Evolutionary conservation across 2,329 filamentous ascomycete genomes (phyloP), one percentile per base, ranked within the genome.

Genomic region (Helotiales sp.): DNA sequence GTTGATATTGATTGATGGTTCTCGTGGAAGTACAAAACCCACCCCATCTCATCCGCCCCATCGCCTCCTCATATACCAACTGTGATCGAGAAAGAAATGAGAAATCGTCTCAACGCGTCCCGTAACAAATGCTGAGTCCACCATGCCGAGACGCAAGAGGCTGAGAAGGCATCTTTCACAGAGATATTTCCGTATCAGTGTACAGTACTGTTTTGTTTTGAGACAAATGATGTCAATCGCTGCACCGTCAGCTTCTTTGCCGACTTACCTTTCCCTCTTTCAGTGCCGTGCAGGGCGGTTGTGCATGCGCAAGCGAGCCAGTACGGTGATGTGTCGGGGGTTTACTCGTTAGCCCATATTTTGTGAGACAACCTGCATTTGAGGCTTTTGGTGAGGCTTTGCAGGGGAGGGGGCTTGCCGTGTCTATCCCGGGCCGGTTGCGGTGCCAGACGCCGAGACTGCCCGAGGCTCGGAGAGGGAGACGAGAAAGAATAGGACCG

Each of bases 181-280:
- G 24, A 30, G 24, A 6, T 52, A 30, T 2, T 28, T 30, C 7
- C 1, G 3, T 24, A 30, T n/a, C 49, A n/a, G n/a, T n/a, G n/a
- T n/a, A n/a, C n/a, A n/a, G n/a, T n/a, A n/a, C n/a, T n/a, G n/a
- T n/a, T n/a, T n/a, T 26, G 13, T 8, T 52, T 52, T 15, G 24
- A 52, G 49, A 52, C 49, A 52, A 52, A 52, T 52, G 49, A 52
- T 52, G 49, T 52, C 49, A 52, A 30, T n/a, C 13, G 49, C 49
- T 52, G 49, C 49, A 52, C 24, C 1, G 49, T 52, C 24, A 52
- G 49, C 49, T 4, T 30, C 24, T 28, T 52, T 26, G 49, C 24
- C 13, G 24, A 52, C 13, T 45, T 45, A 45, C 40, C 40, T 45
- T 45, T 45, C 20, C 40, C 40, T 45, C n/a, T 20, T 45, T 45